Conservation (phyloP, 768 basidiomycete species). For the Galerina marginata region DNA sequence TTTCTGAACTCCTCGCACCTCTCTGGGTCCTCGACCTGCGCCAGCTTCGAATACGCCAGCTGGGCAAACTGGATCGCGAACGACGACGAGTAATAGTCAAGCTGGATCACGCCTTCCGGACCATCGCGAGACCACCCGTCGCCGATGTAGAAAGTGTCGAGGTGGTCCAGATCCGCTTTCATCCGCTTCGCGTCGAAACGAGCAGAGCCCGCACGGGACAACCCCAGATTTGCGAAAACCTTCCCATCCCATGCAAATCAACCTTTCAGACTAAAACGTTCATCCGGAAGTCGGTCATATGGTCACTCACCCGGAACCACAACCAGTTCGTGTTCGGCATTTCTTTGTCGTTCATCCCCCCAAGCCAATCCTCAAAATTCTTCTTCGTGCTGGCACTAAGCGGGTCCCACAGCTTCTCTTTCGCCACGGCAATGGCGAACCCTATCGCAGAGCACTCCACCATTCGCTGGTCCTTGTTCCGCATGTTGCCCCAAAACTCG, state of each 20-base stretch:
- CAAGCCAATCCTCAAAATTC: conserved; percentile 69
- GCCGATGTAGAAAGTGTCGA: conserved; percentile 80
- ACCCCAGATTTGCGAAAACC: conserved; percentile 79
- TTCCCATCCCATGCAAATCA: conserved; percentile 25
- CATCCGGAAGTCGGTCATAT: neutral
- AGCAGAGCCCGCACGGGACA: conserved; percentile 63
- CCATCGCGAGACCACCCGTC: conserved; percentile 82
- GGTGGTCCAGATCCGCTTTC: conserved; percentile 75
- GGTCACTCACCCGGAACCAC: conserved; percentile 69
- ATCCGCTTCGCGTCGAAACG: conserved; percentile 63
- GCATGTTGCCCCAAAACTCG: conserved; percentile 81
- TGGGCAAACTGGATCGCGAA: conserved; percentile 83
- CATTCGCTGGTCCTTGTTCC: conserved; percentile 80
- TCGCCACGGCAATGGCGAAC: conserved; percentile 69
- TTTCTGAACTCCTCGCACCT: conserved; percentile 69
- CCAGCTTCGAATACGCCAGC: conserved; percentile 71
- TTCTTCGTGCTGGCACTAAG: conserved; percentile 56
- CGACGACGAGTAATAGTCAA: conserved; percentile 81
- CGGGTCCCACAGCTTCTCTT: conserved; percentile 68
- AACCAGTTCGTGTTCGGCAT: conserved; percentile 89
- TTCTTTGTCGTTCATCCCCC: conserved; percentile 80
- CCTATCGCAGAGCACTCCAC: conserved; percentile 82
- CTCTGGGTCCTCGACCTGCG: conserved; percentile 63
- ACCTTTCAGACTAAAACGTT: neutral
- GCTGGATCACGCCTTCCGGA: conserved; percentile 76